Percentiles rank a stretch among this genome's conserved stretches.
Evolutionary conservation across 2,329 filamentous ascomycete species (phyloP).

Genomic region (Paecilomyces dactylethromorphus): DNA sequence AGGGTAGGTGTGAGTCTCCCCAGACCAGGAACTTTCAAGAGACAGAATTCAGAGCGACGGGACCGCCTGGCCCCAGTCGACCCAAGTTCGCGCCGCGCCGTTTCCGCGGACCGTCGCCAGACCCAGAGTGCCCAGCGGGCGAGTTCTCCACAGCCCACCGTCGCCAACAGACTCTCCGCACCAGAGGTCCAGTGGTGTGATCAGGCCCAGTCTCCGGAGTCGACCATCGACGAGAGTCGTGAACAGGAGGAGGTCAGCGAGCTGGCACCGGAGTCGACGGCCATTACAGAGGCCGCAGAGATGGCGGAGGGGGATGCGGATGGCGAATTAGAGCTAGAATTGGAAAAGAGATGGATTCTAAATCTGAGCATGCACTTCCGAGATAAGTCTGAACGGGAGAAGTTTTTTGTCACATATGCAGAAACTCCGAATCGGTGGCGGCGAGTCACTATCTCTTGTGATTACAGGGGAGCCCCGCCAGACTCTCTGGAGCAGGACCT

Average conservation of each 20-base stretch:
- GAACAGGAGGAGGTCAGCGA: not conserved
- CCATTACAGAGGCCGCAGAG: conserved; percentile 4
- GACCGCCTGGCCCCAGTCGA: conserved; percentile 63
- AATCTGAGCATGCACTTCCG: conserved; percentile 98
- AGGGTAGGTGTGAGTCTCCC: conserved; percentile 71
- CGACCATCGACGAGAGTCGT: conserved; percentile 8
- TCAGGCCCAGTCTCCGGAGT: conserved; percentile 15
- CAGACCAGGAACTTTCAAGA: conserved; percentile 69
- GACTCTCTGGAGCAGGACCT: conserved; percentile 84
- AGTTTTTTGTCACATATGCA: conserved; percentile 95
- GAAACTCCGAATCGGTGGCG: conserved; percentile 74
- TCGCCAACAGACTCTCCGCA: conserved; percentile 31
- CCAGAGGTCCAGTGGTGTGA: conserved; percentile 35
- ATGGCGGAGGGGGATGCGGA: conserved; percentile 12
- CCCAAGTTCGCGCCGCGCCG: conserved; percentile 58
- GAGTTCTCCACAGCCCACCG: conserved; percentile 33
- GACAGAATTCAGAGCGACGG: conserved; percentile 74
- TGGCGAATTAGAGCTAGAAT: conserved; percentile 62
- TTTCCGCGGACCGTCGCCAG: conserved; percentile 50
- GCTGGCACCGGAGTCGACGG: conserved; percentile 1
- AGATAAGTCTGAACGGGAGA: conserved; percentile 86
- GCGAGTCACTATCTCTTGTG: conserved; percentile 84
- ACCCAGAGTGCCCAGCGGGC: conserved; percentile 38
- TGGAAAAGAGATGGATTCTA: conserved; percentile 87
- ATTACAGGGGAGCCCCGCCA: conserved; percentile 74